Evolutionary conservation across 768 basidiomycete genomes (phyloP).

Genomic region (Agrocybe praecox): DNA sequence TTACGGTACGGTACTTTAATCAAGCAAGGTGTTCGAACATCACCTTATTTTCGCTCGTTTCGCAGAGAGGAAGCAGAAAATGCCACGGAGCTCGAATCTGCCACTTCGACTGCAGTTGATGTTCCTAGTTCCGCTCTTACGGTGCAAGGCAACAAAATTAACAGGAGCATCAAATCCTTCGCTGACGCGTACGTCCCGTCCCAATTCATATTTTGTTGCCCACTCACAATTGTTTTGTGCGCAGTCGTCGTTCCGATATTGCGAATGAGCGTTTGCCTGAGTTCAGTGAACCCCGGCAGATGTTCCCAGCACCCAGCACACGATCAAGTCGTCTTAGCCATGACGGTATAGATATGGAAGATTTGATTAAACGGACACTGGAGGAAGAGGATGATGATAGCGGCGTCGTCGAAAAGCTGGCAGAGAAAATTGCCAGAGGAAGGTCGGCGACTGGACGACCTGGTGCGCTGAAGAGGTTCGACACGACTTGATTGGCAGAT

Average conservation of each 20-base stretch:
- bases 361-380: conserved; percentile 61
- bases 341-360: conserved; percentile 62
- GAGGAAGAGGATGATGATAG: conserved; percentile 59
- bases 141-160: conserved; percentile 62
- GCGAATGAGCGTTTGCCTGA: conserved; percentile 76
- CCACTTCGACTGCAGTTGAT: conserved; percentile 25
- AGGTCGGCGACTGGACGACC: conserved; percentile 47
- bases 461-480: conserved; percentile 62
- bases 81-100: conserved; percentile 61
- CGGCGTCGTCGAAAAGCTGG: conserved; percentile 58
- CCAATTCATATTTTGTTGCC: neutral
- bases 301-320: conserved; percentile 68
- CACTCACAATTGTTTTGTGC: neutral
- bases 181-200: conserved; percentile 66
- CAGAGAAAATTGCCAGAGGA: conserved; percentile 62
- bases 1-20: conserved; percentile 65
- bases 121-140: conserved; percentile 53
- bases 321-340: conserved; percentile 39
- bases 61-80: conserved; percentile 79
- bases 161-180: conserved; percentile 67
- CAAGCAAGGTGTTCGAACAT: neutral
- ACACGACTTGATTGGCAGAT: conserved; percentile 36
- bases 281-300: conserved; percentile 43
- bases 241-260: conserved; percentile 71
- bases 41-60: neutral